Percentiles rank a stretch among this genome's conserved stretches.
Conservation (phyloP, 768 basidiomycete genomes). For the Galerina sulciceps region DNA sequence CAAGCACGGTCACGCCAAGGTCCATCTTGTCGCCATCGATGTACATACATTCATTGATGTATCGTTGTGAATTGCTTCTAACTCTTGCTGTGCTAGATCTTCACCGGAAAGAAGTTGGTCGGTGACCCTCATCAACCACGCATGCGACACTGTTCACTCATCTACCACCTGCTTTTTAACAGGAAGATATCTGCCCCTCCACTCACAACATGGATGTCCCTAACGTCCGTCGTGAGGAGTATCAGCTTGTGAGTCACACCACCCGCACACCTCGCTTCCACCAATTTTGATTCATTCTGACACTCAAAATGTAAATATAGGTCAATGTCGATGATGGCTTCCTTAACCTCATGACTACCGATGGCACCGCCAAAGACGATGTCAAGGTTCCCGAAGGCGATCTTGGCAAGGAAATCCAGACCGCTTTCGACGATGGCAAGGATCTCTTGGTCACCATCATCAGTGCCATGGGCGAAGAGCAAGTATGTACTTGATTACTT, state of each 20-base stretch:
- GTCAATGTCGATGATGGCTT: slow-evolving; percentile 92
- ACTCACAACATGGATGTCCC: slow-evolving; percentile 99
- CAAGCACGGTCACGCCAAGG: slow-evolving; percentile 99
- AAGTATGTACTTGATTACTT: slow-evolving; percentile 40
- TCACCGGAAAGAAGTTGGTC: slow-evolving; percentile 96
- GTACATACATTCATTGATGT: slow-evolving; percentile 45
- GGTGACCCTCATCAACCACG: slow-evolving; percentile 34
- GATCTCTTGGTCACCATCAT: slow-evolving; percentile 88
- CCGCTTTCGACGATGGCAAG: slow-evolving; percentile 82
- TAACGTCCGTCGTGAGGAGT: slow-evolving; percentile 90
- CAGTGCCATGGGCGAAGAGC: slow-evolving; percentile 92
- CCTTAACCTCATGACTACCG: slow-evolving; percentile 90
- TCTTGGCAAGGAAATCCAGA: slow-evolving; percentile 72
- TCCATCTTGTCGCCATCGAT: slow-evolving; percentile 96
- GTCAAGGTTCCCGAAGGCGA: slow-evolving; percentile 90
- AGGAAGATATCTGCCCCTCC: slow-evolving; percentile 95
- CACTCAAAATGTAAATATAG: slow-evolving; percentile 41
- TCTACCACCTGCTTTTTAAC: slow-evolving; percentile 17
- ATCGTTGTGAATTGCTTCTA: slow-evolving; percentile 14
- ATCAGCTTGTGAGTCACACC: slow-evolving; percentile 70
- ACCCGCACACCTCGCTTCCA: slow-evolving; percentile 4
- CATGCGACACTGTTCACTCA: background rate
- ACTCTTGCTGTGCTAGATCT: slow-evolving; percentile 66
- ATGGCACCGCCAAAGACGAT: slow-evolving; percentile 88
- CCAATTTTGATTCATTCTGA: slow-evolving; percentile 9